These are phyloP conservation scores for Aspergillus tubingensis DNA, from an alignment of 2,329 filamentous ascomycete species.

Conservation along the genomic window DNA sequence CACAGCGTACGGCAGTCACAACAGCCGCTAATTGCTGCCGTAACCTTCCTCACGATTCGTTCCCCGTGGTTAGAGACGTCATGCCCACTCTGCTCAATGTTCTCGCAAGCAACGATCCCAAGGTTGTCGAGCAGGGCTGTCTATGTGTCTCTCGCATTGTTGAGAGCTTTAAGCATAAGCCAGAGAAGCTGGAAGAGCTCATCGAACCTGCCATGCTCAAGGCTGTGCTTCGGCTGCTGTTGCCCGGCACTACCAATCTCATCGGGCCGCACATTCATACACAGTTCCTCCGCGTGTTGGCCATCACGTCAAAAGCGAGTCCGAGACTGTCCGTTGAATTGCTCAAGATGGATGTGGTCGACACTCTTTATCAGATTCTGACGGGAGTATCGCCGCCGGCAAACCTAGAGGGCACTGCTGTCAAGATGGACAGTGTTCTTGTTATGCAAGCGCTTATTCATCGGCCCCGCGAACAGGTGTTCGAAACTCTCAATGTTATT, in stretches of 20 bases:
- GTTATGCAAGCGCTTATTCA: conserved; percentile 99
- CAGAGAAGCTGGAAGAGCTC: conserved; percentile 85
- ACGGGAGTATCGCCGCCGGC: conserved; percentile 91
- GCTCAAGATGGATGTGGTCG: conserved; percentile 94
- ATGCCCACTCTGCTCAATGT: conserved; percentile 96
- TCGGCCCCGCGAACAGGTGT: conserved; percentile 90
- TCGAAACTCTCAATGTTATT: conserved; percentile 95
- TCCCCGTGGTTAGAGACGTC: conserved; percentile 85
- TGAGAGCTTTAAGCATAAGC: conserved; percentile 90
- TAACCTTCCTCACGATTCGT: conserved; percentile 92
- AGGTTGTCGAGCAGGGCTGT: conserved; percentile 94
- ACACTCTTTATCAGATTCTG: conserved; percentile 95
- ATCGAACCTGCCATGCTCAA: conserved; percentile 84
- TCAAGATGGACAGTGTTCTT: conserved; percentile 89
- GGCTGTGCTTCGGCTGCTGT: conserved; percentile 79
- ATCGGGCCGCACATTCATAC: conserved; percentile 95
- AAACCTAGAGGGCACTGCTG: conserved; percentile 56
- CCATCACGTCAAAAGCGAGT: conserved; percentile 86
- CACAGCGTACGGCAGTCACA: conserved; percentile 92
- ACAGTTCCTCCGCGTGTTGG: conserved; percentile 87
- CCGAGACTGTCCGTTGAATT: conserved; percentile 84
- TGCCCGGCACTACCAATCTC: conserved; percentile 92
- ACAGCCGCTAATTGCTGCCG: conserved; percentile 98
- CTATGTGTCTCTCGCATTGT: conserved; percentile 94
- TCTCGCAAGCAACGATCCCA: conserved; percentile 86